Evolutionary conservation across 352 stramenopile species (phyloP).

Genomic region (Bremia lactucae): DNA sequence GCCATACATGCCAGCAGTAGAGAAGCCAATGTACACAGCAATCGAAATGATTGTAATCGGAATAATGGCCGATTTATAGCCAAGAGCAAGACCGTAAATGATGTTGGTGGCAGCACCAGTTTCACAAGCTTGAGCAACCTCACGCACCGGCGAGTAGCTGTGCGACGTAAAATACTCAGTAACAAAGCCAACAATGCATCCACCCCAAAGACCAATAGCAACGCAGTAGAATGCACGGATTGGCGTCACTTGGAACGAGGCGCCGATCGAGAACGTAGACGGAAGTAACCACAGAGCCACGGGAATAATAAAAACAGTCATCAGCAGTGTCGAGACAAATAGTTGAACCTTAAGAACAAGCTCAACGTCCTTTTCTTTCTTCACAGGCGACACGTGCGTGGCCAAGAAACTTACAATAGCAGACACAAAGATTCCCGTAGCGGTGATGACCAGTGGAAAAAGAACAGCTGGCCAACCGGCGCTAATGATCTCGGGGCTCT

Average conservation of each 20-base stretch:
- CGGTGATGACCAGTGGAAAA: constrained; percentile 95
- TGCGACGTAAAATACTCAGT: constrained; percentile 99
- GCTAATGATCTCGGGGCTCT: constrained; percentile 83
- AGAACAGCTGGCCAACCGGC: constrained; percentile 92
- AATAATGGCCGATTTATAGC: constrained; percentile 99
- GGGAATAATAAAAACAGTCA: constrained; percentile 89
- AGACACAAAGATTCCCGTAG: constrained; percentile 95
- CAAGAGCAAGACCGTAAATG: constrained; percentile 98
- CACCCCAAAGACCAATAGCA: constrained; percentile 91
- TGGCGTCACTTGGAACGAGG: constrained; percentile 62
- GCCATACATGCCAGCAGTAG: constrained; percentile 96
- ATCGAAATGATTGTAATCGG: constrained; percentile 96
- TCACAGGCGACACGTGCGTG: constrained; percentile 92
- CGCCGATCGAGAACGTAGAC: constrained; percentile 79
- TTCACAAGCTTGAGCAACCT: constrained; percentile 95
- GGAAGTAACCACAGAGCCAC: constrained; percentile 89
- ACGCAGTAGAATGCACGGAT: constrained; percentile 90
- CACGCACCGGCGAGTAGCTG: constrained; percentile 92
- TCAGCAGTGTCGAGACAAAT: constrained; percentile 93
- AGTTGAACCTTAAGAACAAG: constrained; percentile 96
- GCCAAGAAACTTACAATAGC: constrained; percentile 95
- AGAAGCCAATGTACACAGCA: constrained; percentile 96
- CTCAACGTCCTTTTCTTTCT: constrained; percentile 93
- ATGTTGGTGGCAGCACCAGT: constrained; percentile 99
- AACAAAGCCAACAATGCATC: constrained; percentile 96